Evolutionary conservation across 768 basidiomycete genomes (phyloP).

Genomic region (Pleurotus tuoliensis): DNA sequence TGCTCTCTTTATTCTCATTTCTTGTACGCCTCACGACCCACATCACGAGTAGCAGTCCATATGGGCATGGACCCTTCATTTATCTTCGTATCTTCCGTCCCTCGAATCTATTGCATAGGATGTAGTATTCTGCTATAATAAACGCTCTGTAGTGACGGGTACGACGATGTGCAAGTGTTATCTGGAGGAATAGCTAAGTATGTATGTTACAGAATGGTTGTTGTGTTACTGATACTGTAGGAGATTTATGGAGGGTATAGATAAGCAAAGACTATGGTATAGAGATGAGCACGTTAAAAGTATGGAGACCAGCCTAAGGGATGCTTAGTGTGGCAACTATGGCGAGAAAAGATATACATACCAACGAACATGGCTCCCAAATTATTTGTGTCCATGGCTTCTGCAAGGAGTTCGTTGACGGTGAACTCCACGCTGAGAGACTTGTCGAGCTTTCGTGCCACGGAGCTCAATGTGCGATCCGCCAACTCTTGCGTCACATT

Average conservation of each 20-base stretch:
- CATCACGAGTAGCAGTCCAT: background rate
- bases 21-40: background rate
- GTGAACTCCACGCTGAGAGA: slow-evolving; percentile 87
- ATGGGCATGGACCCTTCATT: slow-evolving; percentile 1
- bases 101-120: background rate
- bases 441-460: slow-evolving; percentile 79
- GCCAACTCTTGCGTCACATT: slow-evolving; percentile 80
- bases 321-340: background rate
- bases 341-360: slow-evolving; percentile 26
- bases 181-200: background rate
- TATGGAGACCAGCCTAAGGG: slow-evolving; percentile 30
- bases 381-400: slow-evolving; percentile 76
- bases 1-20: background rate
- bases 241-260: background rate
- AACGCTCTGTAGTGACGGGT: slow-evolving; percentile 1
- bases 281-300: slow-evolving; percentile 9
- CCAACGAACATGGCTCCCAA: slow-evolving; percentile 77
- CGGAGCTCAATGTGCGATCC: slow-evolving; percentile 79
- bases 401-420: slow-evolving; percentile 88
- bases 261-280: background rate
- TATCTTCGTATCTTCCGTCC: background rate
- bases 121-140: slow-evolving; percentile 6
- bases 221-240: background rate
- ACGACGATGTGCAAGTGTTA: background rate
- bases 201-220: background rate